Conservation (phyloP, 768 basidiomycete species). For the Hydnomerulius pinastri region DNA sequence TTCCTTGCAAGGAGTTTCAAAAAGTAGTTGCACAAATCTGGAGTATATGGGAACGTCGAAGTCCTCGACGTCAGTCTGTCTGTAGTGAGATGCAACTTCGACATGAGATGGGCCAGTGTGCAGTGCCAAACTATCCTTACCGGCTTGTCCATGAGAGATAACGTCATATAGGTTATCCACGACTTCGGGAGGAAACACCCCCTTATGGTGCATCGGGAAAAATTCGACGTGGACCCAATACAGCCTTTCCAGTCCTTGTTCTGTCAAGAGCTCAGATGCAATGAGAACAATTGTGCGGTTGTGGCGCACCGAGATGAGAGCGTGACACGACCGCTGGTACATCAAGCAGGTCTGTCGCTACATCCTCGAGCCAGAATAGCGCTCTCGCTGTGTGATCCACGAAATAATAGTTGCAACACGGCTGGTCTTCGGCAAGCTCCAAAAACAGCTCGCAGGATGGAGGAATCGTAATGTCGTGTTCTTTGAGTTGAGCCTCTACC, state of each 20-base stretch:
- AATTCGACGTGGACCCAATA: constrained; percentile 68
- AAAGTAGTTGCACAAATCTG: constrained; percentile 48
- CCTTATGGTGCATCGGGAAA: constrained; percentile 55
- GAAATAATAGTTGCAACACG: constrained; percentile 60
- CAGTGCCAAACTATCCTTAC: too few relatives aligned
- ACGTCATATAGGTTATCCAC: constrained; percentile 54
- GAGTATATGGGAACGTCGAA: constrained; percentile 45
- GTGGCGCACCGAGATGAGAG: constrained; percentile 54
- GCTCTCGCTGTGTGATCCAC: constrained; percentile 48
- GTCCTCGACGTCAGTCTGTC: constrained; percentile 62
- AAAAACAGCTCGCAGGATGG: constrained; percentile 53
- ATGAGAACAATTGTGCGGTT: background rate
- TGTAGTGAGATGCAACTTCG: constrained; percentile 6
- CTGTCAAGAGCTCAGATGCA: constrained; percentile 33
- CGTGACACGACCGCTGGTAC: constrained; percentile 47
- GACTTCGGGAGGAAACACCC: constrained; percentile 31
- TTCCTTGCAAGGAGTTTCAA: constrained; percentile 48
- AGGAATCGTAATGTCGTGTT: constrained; percentile 36
- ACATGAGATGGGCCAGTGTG: too few relatives aligned
- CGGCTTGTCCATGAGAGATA: constrained; percentile 56
- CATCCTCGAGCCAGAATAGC: constrained; percentile 56
- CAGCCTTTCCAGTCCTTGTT: constrained; percentile 45
- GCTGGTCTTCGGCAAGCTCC: constrained; percentile 38
- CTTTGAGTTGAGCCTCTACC: constrained; percentile 34
- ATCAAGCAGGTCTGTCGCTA: constrained; percentile 44